These are phyloP conservation scores for Moesziomyces sp. DNA, from an alignment of 1,284 basidiomycete species.

Conservation along the genomic window DNA sequence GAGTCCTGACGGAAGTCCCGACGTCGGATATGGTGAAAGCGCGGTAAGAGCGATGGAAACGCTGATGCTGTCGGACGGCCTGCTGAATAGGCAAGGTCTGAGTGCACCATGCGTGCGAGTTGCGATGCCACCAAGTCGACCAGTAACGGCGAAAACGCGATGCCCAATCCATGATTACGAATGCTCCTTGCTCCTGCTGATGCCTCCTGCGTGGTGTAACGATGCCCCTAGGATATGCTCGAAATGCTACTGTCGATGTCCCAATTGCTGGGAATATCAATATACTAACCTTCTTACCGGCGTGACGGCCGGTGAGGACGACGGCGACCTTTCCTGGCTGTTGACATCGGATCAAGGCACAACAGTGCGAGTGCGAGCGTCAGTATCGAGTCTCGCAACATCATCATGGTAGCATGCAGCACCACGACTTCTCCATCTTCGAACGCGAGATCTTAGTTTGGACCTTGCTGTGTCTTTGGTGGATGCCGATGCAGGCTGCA, in stretches of 20 bases:
- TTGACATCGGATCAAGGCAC: constrained; percentile 71
- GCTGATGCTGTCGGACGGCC: no score
- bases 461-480: not conserved
- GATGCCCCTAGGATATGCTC: constrained; percentile 5
- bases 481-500: constrained; percentile 4
- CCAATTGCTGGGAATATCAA: constrained; percentile 1
- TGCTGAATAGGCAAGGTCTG: no score
- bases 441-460: not conserved
- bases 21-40: no score
- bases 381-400: constrained; percentile 5
- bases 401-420: constrained; percentile 6
- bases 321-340: constrained; percentile 92
- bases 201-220: not conserved
- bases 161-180: not conserved
- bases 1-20: no score
- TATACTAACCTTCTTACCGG: constrained; percentile 67
- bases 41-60: no score
- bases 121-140: not conserved
- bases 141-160: not conserved
- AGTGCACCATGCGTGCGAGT: no score
- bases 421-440: constrained; percentile 12
- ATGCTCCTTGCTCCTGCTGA: not conserved
- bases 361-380: constrained; percentile 1
- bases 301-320: constrained; percentile 66
- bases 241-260: constrained; percentile 16